A percentile compares a stretch with the other conserved stretches of the same genome.
phyloP scores from a whole-genome alignment of 2,329 filamentous ascomycete species.

The Neonectria magnoliae region DNA sequence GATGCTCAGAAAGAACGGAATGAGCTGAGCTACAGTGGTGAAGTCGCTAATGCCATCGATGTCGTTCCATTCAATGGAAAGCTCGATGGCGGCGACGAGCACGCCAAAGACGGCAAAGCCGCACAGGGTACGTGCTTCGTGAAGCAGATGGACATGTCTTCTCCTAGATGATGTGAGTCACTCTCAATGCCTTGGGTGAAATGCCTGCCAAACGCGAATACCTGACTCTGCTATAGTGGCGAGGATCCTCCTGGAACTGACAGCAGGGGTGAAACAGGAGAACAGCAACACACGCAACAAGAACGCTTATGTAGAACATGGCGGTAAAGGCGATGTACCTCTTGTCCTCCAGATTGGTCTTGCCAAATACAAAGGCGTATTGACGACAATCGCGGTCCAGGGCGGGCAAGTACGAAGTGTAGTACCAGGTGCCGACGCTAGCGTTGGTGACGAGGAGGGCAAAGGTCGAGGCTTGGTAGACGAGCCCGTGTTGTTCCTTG shows the following conservation, averaged over 20 bases:
- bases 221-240: constrained; percentile 37
- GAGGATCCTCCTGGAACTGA: constrained; percentile 26
- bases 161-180: constrained; percentile 23
- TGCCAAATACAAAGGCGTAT: constrained; percentile 47
- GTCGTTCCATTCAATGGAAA: constrained; percentile 48
- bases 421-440: constrained; percentile 48
- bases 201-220: constrained; percentile 2
- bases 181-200: not conserved
- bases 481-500: constrained; percentile 38
- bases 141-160: constrained; percentile 38
- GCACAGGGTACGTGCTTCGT: constrained; percentile 31
- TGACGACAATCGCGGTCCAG: constrained; percentile 40
- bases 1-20: constrained; percentile 46
- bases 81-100: constrained; percentile 46
- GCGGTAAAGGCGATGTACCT: constrained; percentile 44
- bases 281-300: constrained; percentile 35
- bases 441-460: constrained; percentile 41
- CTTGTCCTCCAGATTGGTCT: constrained; percentile 39
- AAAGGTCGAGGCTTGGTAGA: constrained; percentile 42
- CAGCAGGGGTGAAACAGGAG: constrained; percentile 41
- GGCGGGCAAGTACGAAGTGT: constrained; percentile 39
- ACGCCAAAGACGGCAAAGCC: constrained; percentile 43
- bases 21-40: constrained; percentile 42
- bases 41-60: constrained; percentile 39
- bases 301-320: constrained; percentile 43